These are phyloP conservation scores for Suillus tomentosus DNA, from an alignment of 768 basidiomycete genomes.

Conservation along the genomic window DNA sequence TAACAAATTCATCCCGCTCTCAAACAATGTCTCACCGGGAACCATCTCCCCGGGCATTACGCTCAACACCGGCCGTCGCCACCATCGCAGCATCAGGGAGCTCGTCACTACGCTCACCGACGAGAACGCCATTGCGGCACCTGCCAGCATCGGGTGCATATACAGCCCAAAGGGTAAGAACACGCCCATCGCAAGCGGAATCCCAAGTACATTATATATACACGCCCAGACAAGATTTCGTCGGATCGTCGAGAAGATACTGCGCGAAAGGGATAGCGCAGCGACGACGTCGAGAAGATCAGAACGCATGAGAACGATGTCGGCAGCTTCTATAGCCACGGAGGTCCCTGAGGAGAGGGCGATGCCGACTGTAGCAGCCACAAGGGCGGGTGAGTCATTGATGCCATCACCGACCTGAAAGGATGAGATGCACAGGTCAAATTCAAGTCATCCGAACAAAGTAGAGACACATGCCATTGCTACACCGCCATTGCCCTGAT, in stretches of 20 bases:
- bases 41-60: conserved; percentile 65
- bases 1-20: conserved; percentile 44
- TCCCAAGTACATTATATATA: conserved; percentile 89
- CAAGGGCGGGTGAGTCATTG: conserved; percentile 97
- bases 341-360: conserved; percentile 96
- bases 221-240: conserved; percentile 97
- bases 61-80: conserved; percentile 71
- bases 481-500: conserved; percentile 68
- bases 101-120: conserved; percentile 94
- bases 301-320: conserved; percentile 96
- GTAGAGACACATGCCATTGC: conserved; percentile 72
- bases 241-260: conserved; percentile 87
- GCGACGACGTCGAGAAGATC: conserved; percentile 98
- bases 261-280: conserved; percentile 85
- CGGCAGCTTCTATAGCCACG: conserved; percentile 97
- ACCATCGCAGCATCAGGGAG: conserved; percentile 83
- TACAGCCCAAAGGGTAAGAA: conserved; percentile 91
- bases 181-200: conserved; percentile 97
- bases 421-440: background rate
- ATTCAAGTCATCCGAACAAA: background rate
- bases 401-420: conserved; percentile 95
- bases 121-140: conserved; percentile 98
- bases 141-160: conserved; percentile 97
- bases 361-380: conserved; percentile 94
- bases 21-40: conserved; percentile 39